Base-by-base conservation (phyloP, 768 basidiomycete species). In the Cystofilobasidium bisporidii region DNA sequence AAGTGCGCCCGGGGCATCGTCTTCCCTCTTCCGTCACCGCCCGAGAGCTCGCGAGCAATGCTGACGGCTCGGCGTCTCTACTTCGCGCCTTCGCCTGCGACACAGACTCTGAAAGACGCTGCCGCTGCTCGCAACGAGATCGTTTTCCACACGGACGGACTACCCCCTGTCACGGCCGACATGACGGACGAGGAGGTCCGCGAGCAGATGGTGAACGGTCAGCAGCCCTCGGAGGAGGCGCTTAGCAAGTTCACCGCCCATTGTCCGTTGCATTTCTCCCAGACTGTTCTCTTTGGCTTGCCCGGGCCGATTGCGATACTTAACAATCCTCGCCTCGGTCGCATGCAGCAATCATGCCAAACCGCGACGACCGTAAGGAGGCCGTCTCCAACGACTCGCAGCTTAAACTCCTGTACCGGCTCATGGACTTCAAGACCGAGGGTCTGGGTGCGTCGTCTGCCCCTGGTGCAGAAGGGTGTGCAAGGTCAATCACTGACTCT, bases 321-420 rank as follows among this genome's bases (percentile, higher is more conserved):
- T n/a, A n/a, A n/a, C n/a, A n/a, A n/a, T n/a, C n/a, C n/a, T n/a
- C n/a, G n/a, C n/a, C n/a, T n/a, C n/a, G n/a, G n/a, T n/a, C n/a
- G n/a, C n/a, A n/a, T 56, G 17, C 43, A 63, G 58, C 38, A 47
- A 41, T 63, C 55, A 55, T 41, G 17, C 59, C 87, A 70, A 78
- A 85, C 53, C 83, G 78, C 63, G 86, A 96, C 62, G 85, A 89
- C 65, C 83, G 86, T 64, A 88, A 86, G 18, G 79, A 85, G 26
- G 89, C 87, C 0, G 87, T 86, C 2, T 87, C 86, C 33, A 87
- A 84, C 73, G 85, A 96, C 73, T 80, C 85, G 15, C 82, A 86
- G 65, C 79, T 97, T 70, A 92, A 91, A 75, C 83, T 98, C 32
- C 77, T 98, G 70, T 87, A 96, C 76, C 85, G 87, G 41, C 79